A percentile compares a stretch with the other conserved stretches of the same genome.
Evolutionary conservation across 495 filamentous ascomycete genomes (phyloP).

Genomic region (Cercophora samala): DNA sequence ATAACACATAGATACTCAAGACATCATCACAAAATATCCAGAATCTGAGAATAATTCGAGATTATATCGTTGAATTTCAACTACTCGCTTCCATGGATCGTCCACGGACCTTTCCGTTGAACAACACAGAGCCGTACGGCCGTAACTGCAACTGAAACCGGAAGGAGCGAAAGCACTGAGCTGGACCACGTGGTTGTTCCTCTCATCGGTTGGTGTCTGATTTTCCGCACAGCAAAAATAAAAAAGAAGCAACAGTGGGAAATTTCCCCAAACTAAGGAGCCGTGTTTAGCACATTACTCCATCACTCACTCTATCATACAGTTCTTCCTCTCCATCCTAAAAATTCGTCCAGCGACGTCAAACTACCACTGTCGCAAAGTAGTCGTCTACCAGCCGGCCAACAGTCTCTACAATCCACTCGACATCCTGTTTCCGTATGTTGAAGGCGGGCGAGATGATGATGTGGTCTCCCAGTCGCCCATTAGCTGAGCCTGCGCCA

Average conservation of each 20-base stretch:
- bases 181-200: not conserved
- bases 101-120: not conserved
- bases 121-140: not conserved
- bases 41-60: too few relatives aligned
- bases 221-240: not conserved
- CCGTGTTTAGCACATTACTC: not conserved
- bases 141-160: too few relatives aligned
- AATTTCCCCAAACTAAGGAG: not conserved
- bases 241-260: not conserved
- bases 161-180: not conserved
- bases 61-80: not conserved
- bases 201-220: not conserved
- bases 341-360: not conserved
- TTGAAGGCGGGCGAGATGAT: slow-evolving; percentile 74
- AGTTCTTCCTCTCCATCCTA: not conserved
- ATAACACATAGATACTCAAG: not conserved
- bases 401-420: slow-evolving; percentile 49
- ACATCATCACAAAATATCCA: too few relatives aligned
- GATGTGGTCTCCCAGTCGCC: slow-evolving; percentile 68
- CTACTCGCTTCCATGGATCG: not conserved
- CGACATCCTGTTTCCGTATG: slow-evolving; percentile 58
- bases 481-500: slow-evolving; percentile 64
- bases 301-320: not conserved
- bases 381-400: slow-evolving; percentile 39
- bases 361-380: slow-evolving; percentile 17